Percentiles rank a stretch among this genome's conserved stretches.
phyloP scores from a whole-genome alignment of 2,329 filamentous ascomycete species.

The Acrodontium crateriforme region DNA sequence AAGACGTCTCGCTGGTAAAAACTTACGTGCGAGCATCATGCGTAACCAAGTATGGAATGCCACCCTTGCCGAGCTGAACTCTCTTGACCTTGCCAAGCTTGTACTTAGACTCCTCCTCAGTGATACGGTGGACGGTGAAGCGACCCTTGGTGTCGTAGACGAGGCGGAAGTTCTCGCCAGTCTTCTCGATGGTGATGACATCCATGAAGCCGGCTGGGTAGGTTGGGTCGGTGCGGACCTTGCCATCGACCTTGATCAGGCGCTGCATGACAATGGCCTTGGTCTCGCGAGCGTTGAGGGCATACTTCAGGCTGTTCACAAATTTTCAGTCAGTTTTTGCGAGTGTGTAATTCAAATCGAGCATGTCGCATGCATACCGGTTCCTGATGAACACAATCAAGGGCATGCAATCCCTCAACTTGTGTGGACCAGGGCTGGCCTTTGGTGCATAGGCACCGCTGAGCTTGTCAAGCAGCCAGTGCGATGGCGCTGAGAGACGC shows the following conservation, averaged over 20 bases:
- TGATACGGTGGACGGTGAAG: constrained; percentile 99
- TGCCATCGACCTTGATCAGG: constrained; percentile 98
- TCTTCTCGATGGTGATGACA: constrained; percentile 99
- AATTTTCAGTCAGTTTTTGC: constrained; percentile 5
- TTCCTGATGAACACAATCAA: constrained; percentile 95
- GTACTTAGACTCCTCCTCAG: constrained; percentile 97
- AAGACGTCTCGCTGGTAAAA: constrained; percentile 61
- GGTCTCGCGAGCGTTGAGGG: constrained; percentile 95
- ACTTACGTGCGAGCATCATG: constrained; percentile 99
- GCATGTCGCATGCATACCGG: constrained; percentile 29
- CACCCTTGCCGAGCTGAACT: constrained; percentile 96
- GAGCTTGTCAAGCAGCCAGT: constrained; percentile 99
- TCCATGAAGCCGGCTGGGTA: constrained; percentile 99
- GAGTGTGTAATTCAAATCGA: not conserved
- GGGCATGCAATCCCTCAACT: constrained; percentile 97
- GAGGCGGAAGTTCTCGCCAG: constrained; percentile 99
- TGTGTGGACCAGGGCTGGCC: constrained; percentile 82
- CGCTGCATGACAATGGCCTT: constrained; percentile 99
- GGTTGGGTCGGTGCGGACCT: constrained; percentile 97
- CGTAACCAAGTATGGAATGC: constrained; percentile 99
- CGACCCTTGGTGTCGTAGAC: constrained; percentile 99
- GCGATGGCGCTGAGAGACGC: constrained; percentile 95
- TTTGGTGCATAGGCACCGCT: constrained; percentile 62
- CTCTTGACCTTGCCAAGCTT: constrained; percentile 99
- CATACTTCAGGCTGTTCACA: constrained; percentile 86